Conservation (phyloP, 495 filamentous ascomycete genomes). For the Copromyces sp. region DNA sequence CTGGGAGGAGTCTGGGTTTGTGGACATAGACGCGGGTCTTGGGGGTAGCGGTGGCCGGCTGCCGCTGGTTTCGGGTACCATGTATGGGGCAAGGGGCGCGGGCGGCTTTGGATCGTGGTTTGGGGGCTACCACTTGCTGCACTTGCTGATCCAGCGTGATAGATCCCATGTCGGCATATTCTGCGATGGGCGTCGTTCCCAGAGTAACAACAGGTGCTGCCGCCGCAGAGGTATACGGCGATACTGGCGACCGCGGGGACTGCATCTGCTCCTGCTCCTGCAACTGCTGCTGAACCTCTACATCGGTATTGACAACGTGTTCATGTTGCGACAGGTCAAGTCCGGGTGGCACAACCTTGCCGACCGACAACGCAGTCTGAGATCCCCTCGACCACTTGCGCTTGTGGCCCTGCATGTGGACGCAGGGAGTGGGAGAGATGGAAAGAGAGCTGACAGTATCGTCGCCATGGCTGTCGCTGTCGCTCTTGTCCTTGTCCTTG, state of each 20-base stretch:
- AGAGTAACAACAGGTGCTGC: not conserved
- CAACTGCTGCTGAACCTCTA: not conserved
- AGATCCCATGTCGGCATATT: not conserved
- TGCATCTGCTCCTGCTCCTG: not conserved
- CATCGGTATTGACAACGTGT: not conserved
- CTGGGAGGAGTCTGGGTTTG: not conserved
- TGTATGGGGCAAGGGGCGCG: too few relatives aligned
- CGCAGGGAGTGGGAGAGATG: not conserved
- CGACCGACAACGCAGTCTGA: not conserved
- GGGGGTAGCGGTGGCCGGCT: too few relatives aligned
- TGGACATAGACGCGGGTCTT: not conserved
- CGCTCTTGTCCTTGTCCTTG: not conserved
- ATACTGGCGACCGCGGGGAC: not conserved
- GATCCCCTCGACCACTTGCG: not conserved
- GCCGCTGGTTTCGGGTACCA: too few relatives aligned
- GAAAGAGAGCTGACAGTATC: not conserved
- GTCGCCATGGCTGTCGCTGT: not conserved
- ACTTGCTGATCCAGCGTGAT: rapidly evolving
- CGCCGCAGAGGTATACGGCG: not conserved
- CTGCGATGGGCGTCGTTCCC: not conserved
- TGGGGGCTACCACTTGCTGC: too few relatives aligned
- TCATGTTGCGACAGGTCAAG: not conserved
- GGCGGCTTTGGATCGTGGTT: too few relatives aligned
- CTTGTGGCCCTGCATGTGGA: not conserved
- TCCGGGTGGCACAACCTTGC: not conserved